These are phyloP conservation scores for Starmerella stellata DNA, from an alignment of 805 yeast genomes.

Conservation along the genomic window DNA sequence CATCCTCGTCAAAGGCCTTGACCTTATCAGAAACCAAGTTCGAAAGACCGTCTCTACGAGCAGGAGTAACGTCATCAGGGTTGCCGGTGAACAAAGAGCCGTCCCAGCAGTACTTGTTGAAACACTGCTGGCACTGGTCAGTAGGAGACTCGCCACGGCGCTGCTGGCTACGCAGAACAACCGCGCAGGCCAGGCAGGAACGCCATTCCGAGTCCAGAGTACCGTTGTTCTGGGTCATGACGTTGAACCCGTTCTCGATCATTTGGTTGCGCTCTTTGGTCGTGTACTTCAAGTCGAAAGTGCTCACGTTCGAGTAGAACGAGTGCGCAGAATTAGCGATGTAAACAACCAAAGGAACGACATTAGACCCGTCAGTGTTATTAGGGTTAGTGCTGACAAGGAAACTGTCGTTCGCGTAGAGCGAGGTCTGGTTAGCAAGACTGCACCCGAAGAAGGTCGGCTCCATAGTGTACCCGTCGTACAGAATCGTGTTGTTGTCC, in stretches of 20 bases:
- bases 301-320: conserved; percentile 49
- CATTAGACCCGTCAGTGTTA: conserved; percentile 8
- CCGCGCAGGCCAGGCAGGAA: conserved; percentile 71
- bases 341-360: conserved; percentile 62
- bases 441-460: conserved; percentile 79
- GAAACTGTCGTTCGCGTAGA: conserved; percentile 28
- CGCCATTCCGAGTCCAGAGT: conserved; percentile 56
- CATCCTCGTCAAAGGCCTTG: neutral
- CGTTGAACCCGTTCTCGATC: conserved; percentile 62
- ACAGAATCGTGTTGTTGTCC: conserved; percentile 32
- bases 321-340: conserved; percentile 55
- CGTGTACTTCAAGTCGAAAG: conserved; percentile 47
- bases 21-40: conserved; percentile 9
- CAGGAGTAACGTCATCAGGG: conserved; percentile 1
- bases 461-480: conserved; percentile 27
- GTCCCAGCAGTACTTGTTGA: conserved; percentile 63
- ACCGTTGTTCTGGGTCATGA: conserved; percentile 47
- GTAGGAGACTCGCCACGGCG: conserved; percentile 41
- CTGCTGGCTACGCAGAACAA: conserved; percentile 65
- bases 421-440: conserved; percentile 37
- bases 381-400: conserved; percentile 3
- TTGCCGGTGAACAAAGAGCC: conserved; percentile 24
- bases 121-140: conserved; percentile 57
- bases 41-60: conserved; percentile 24
- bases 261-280: conserved; percentile 40